Percentiles rank a stretch among this genome's conserved stretches.
Conservation (phyloP, 2,329 filamentous ascomycete species). For the Huntiella abstrusa region DNA sequence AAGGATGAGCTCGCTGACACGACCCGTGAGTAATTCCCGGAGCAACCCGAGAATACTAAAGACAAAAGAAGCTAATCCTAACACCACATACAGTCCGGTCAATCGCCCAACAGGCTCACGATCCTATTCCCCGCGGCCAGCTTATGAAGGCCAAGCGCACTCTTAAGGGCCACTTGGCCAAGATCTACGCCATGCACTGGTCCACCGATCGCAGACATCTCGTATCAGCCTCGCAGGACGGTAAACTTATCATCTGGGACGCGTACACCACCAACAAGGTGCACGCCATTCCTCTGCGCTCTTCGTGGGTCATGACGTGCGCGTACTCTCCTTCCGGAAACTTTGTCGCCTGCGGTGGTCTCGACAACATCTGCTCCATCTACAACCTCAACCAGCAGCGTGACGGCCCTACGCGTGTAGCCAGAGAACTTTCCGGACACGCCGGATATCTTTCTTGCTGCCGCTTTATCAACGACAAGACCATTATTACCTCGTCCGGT, state of each 20-base stretch:
- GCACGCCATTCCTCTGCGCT: slow-evolving; percentile 89
- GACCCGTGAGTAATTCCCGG: slow-evolving; percentile 53
- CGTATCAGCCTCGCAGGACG: slow-evolving; percentile 94
- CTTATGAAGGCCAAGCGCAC: slow-evolving; percentile 96
- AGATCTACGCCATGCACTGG: slow-evolving; percentile 99
- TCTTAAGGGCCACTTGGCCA: slow-evolving; percentile 91
- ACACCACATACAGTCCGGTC: slow-evolving; percentile 54
- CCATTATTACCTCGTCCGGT: slow-evolving; percentile 91
- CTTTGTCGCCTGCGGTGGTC: slow-evolving; percentile 93
- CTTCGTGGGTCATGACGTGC: slow-evolving; percentile 99
- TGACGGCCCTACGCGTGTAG: slow-evolving; percentile 92
- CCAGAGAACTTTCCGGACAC: slow-evolving; percentile 87
- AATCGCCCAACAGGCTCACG: slow-evolving; percentile 81
- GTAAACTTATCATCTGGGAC: slow-evolving; percentile 99
- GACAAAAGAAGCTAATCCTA: not conserved
- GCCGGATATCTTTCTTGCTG: slow-evolving; percentile 97
- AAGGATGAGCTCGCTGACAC: slow-evolving; percentile 99
- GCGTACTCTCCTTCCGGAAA: slow-evolving; percentile 96
- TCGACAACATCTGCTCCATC: slow-evolving; percentile 99
- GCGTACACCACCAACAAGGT: slow-evolving; percentile 99
- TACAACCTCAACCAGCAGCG: slow-evolving; percentile 92
- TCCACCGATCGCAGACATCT: slow-evolving; percentile 94
- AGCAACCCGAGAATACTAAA: not conserved
- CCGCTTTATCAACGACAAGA: slow-evolving; percentile 94
- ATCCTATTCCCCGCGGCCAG: slow-evolving; percentile 72